Percentiles rank a stretch among this genome's conserved stretches.
Conservation (phyloP, 768 basidiomycete genomes). For the Russula brevipes region DNA sequence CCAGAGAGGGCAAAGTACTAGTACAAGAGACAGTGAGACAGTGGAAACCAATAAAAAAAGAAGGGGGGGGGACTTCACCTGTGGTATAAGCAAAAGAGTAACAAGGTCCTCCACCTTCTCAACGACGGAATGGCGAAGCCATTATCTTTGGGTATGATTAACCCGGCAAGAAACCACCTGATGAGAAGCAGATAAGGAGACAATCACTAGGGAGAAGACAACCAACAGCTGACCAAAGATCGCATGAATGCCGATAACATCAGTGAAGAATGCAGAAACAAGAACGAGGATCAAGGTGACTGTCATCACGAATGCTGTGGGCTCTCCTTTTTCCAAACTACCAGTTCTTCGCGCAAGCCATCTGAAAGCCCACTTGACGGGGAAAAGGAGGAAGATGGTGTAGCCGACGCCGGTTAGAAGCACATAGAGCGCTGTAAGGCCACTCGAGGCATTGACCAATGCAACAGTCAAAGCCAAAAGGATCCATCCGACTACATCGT, state of each 20-base stretch:
- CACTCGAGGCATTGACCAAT: constrained; percentile 70
- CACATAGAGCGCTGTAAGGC: constrained; percentile 74
- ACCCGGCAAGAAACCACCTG: constrained; percentile 79
- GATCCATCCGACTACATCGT: constrained; percentile 68
- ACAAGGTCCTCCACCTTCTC: constrained; percentile 90
- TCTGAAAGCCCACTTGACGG: constrained; percentile 55
- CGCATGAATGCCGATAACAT: constrained; percentile 74
- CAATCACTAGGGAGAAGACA: background rate
- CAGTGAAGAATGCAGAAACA: constrained; percentile 75
- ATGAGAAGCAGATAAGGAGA: constrained; percentile 23
- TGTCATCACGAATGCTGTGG: constrained; percentile 74
- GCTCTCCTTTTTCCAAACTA: constrained; percentile 65
- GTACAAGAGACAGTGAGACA: constrained; percentile 12
- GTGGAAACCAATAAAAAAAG: background rate
- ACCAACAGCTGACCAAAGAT: constrained; percentile 47
- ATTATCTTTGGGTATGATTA: constrained; percentile 78
- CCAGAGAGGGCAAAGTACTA: constrained; percentile 82
- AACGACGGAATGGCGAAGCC: constrained; percentile 76
- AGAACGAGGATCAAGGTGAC: constrained; percentile 71
- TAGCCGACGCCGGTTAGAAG: constrained; percentile 65
- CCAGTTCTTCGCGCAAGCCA: constrained; percentile 68
- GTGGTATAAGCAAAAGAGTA: constrained; percentile 64
- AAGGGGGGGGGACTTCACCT: constrained; percentile 39
- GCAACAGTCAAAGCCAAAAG: constrained; percentile 80
- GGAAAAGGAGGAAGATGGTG: constrained; percentile 59